A percentile compares a stretch with the other conserved stretches of the same genome.
phyloP scores from a whole-genome alignment of 176 grass and related monocot species.

The Carex parvula region DNA sequence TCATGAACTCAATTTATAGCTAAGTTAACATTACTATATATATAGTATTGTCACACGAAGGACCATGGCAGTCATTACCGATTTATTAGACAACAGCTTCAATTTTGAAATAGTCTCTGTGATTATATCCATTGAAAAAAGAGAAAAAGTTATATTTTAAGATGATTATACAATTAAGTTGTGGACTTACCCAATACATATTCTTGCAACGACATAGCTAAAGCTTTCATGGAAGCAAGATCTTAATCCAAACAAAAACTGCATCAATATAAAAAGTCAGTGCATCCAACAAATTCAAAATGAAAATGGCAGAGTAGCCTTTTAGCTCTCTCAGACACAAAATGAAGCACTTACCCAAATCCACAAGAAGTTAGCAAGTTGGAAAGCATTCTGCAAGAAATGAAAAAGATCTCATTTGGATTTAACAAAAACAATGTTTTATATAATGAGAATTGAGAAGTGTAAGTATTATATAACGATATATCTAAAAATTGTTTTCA shows the following conservation, averaged over 20 bases:
- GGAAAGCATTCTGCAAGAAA: conserved; percentile 71
- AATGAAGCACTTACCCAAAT: conserved; percentile 40
- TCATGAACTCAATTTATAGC: not conserved
- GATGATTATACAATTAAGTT: not conserved
- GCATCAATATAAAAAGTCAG: not conserved
- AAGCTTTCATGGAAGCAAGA: conserved; percentile 44
- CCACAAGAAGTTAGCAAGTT: conserved; percentile 88
- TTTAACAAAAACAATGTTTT: not conserved
- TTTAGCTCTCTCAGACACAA: not conserved
- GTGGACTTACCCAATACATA: conserved; percentile 40
- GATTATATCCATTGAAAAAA: not conserved
- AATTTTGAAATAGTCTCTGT: not conserved
- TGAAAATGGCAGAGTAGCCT: not conserved
- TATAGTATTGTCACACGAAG: not conserved
- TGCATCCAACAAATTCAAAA: not conserved
- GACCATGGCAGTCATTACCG: not conserved
- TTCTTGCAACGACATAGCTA: conserved; percentile 40
- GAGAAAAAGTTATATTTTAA: not conserved
- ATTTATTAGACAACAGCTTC: not conserved
- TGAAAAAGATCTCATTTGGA: not conserved
- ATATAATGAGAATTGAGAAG: not conserved
- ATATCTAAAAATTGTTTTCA: not conserved
- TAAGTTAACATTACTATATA: not conserved
- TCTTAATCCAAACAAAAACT: conserved; percentile 51
- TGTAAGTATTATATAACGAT: not conserved